Percentiles rank a stretch among this genome's conserved stretches.
These are phyloP conservation scores for Trichoderma arundinaceum DNA, from an alignment of 2,329 filamentous ascomycete species.

Conservation along the genomic window DNA sequence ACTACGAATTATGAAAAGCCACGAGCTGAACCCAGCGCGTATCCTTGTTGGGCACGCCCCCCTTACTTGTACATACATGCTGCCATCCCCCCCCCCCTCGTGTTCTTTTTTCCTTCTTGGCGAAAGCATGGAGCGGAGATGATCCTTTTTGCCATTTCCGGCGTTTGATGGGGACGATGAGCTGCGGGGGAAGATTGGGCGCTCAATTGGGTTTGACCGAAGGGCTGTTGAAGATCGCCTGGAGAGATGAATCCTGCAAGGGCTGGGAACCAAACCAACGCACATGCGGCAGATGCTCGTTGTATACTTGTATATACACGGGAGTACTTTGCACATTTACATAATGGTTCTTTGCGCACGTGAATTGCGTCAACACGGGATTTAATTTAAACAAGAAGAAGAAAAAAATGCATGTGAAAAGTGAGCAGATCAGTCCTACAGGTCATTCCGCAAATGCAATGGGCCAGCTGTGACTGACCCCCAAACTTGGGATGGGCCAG, in stretches of 20 bases:
- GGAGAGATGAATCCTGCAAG: slow-evolving; percentile 8
- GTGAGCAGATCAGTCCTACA: slow-evolving; percentile 2
- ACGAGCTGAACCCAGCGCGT: not conserved
- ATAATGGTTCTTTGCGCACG: not conserved
- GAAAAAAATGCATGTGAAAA: slow-evolving; percentile 19
- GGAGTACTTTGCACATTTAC: no score
- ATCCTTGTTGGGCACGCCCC: slow-evolving; percentile 1
- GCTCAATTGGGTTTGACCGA: not conserved
- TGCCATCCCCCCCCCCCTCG: not conserved
- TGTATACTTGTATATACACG: not conserved
- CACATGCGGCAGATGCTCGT: not conserved
- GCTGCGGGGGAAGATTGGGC: not conserved
- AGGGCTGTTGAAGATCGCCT: not conserved
- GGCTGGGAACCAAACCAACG: not conserved
- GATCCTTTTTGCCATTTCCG: slow-evolving; percentile 7
- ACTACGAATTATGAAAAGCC: not conserved
- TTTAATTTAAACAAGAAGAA: not conserved
- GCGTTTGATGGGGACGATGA: not conserved
- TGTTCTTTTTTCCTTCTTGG: not conserved
- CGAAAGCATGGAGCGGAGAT: slow-evolving; percentile 7
- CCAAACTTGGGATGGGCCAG: not conserved
- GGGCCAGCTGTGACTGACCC: not conserved
- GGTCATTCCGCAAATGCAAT: not conserved
- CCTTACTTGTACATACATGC: not conserved
- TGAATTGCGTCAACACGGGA: not conserved